These are phyloP conservation scores for Thielaviopsis euricoi DNA, from an alignment of 2,329 filamentous ascomycete species.

Conservation along the genomic window DNA sequence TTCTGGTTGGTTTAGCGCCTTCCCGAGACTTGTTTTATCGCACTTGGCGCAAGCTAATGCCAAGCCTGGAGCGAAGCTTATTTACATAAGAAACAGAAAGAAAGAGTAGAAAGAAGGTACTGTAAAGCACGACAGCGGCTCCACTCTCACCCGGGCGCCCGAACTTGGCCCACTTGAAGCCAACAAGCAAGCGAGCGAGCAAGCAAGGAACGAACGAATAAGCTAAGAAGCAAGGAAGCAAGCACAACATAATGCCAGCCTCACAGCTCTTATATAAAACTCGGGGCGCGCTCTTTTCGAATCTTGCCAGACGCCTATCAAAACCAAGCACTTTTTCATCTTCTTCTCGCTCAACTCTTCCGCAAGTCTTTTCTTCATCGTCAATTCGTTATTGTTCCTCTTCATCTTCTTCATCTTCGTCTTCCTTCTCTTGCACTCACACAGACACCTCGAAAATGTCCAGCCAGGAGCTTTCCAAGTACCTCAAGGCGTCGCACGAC, in stretches of 20 bases:
- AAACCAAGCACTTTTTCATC: background rate
- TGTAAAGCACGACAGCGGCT: no score
- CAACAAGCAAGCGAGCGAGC: no score
- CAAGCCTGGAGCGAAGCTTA: no score
- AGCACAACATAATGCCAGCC: background rate
- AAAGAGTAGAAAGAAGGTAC: no score
- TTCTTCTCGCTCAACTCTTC: background rate
- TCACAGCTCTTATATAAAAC: background rate
- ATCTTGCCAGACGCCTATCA: background rate
- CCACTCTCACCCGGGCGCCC: no score
- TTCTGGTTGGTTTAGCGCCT: no score
- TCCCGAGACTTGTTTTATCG: no score
- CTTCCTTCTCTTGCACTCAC: background rate
- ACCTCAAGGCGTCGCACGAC: conserved; percentile 48
- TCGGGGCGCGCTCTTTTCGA: background rate
- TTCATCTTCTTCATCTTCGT: background rate
- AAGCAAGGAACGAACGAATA: no score
- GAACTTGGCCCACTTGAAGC: no score
- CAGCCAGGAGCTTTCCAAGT: conserved; percentile 16
- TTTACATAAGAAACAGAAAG: no score
- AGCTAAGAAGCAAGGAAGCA: no score
- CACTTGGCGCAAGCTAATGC: no score
- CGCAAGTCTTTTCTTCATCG: background rate
- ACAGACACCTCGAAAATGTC: background rate
- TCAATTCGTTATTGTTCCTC: background rate